These are phyloP conservation scores for Xylariomycetidae sp. DNA, from an alignment of 2,329 filamentous ascomycete genomes.

Conservation along the genomic window DNA sequence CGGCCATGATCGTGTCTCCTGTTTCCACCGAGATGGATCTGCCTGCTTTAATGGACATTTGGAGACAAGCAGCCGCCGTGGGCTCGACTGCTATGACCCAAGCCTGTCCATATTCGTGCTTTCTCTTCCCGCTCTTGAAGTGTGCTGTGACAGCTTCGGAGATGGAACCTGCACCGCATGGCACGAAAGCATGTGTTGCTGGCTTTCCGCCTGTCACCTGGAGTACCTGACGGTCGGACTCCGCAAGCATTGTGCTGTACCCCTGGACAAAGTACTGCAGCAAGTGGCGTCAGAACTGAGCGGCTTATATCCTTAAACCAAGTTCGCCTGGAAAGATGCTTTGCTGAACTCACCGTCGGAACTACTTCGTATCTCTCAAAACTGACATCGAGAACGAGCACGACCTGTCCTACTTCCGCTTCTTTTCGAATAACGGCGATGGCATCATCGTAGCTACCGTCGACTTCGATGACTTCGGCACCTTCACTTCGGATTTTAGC, in stretches of 20 bases:
- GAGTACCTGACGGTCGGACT: slow-evolving; percentile 57
- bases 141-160: slow-evolving; percentile 62
- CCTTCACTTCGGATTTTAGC: slow-evolving; percentile 56
- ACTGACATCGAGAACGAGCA: slow-evolving; percentile 64
- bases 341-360: slow-evolving; percentile 40
- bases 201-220: slow-evolving; percentile 27
- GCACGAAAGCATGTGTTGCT: slow-evolving; percentile 50
- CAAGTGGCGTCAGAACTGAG: slow-evolving; percentile 3
- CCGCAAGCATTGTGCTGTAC: slow-evolving; percentile 65
- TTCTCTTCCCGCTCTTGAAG: slow-evolving; percentile 37
- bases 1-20: slow-evolving; percentile 62
- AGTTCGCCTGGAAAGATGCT: slow-evolving; percentile 5
- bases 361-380: slow-evolving; percentile 62
- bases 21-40: slow-evolving; percentile 38
- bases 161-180: slow-evolving; percentile 68
- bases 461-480: slow-evolving; percentile 47
- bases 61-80: slow-evolving; percentile 55
- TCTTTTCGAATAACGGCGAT: slow-evolving; percentile 43
- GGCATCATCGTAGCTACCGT: slow-evolving; percentile 59
- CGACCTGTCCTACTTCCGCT: slow-evolving; percentile 31
- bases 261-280: slow-evolving; percentile 71
- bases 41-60: slow-evolving; percentile 44
- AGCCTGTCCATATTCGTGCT: slow-evolving; percentile 11
- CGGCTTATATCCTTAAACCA: no score
- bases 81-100: slow-evolving; percentile 65